phyloP scores from a whole-genome alignment of 805 yeast genomes.

The Saturnispora bothae region DNA sequence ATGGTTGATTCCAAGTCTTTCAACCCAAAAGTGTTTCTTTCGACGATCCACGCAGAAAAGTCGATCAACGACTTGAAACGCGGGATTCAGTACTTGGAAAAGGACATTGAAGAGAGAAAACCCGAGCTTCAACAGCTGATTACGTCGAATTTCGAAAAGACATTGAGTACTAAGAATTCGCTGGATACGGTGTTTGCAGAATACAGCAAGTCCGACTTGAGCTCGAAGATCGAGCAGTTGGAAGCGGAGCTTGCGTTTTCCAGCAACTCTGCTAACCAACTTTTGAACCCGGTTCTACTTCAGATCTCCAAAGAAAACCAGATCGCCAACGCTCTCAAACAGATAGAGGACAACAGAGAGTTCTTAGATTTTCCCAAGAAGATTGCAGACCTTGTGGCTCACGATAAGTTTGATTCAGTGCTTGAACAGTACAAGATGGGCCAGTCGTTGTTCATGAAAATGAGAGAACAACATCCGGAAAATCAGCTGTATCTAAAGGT shows the following conservation, averaged over 20 bases:
- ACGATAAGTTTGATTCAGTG: slow-evolving; percentile 47
- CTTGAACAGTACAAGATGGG: slow-evolving; percentile 49
- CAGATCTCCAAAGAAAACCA: slow-evolving; percentile 38
- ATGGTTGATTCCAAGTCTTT: slow-evolving; percentile 49
- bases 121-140: slow-evolving; percentile 40
- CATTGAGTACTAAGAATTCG: slow-evolving; percentile 54
- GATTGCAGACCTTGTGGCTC: slow-evolving; percentile 32
- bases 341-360: slow-evolving; percentile 41
- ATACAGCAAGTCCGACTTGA: slow-evolving; percentile 28
- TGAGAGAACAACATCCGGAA: slow-evolving; percentile 9
- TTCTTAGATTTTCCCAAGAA: slow-evolving; percentile 49
- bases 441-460: slow-evolving; percentile 14
- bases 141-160: slow-evolving; percentile 49
- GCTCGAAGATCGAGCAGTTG: slow-evolving; percentile 14
- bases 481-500: slow-evolving; percentile 35
- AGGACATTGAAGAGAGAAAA: slow-evolving; percentile 38
- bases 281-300: slow-evolving; percentile 50
- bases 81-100: slow-evolving; percentile 40
- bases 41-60: slow-evolving; percentile 45
- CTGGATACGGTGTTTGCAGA: slow-evolving; percentile 51
- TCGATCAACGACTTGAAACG: slow-evolving; percentile 38
- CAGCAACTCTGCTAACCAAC: slow-evolving; percentile 37
- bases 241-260: slow-evolving; percentile 37
- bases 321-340: slow-evolving; percentile 37
- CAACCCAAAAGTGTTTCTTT: slow-evolving; percentile 45